A percentile compares a stretch with the other conserved stretches of the same genome.
Conservation (phyloP, 2,329 filamentous ascomycete genomes). For the Coccinonectria pachysandricola region DNA sequence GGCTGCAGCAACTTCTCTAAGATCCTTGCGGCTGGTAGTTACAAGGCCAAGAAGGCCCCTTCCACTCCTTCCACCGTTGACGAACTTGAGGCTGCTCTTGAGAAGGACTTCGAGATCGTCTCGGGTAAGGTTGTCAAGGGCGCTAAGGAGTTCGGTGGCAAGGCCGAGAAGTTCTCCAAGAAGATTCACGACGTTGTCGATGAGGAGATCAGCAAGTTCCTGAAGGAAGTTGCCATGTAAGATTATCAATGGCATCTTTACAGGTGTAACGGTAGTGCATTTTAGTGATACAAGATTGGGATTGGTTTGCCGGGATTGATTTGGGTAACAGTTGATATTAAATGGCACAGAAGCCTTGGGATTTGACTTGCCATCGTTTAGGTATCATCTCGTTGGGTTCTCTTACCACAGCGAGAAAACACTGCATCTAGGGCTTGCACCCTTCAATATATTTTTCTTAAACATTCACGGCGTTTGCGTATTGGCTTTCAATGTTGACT, state of each 20-base stretch:
- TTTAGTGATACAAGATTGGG: slow-evolving; percentile 13
- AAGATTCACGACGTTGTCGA: slow-evolving; percentile 54
- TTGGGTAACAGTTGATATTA: slow-evolving; percentile 20
- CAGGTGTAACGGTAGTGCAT: slow-evolving; percentile 17
- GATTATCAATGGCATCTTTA: slow-evolving; percentile 13
- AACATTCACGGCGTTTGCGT: too few species aligned
- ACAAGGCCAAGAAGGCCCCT: slow-evolving; percentile 44
- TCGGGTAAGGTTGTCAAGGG: slow-evolving; percentile 45
- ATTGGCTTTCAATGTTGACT: too few species aligned
- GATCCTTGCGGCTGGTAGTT: slow-evolving; percentile 66
- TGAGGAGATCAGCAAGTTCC: slow-evolving; percentile 49
- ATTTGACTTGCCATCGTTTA: slow-evolving; percentile 10
- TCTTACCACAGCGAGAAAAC: too few species aligned
- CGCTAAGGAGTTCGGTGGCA: slow-evolving; percentile 40
- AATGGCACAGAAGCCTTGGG: slow-evolving; percentile 9
- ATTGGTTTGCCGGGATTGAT: slow-evolving; percentile 11
- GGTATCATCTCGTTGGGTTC: too few species aligned
- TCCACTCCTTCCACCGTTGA: slow-evolving; percentile 37
- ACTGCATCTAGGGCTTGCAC: slow-evolving; percentile 6
- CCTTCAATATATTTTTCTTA: too few species aligned
- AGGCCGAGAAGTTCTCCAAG: slow-evolving; percentile 52
- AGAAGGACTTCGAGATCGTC: slow-evolving; percentile 50
- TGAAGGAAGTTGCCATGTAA: slow-evolving; percentile 39
- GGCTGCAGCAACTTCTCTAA: slow-evolving; percentile 83
- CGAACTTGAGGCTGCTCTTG: slow-evolving; percentile 49